Evolutionary conservation across 129 eudicot genomes (phyloP).

Genomic region (Smallanthus sonchifolius): DNA sequence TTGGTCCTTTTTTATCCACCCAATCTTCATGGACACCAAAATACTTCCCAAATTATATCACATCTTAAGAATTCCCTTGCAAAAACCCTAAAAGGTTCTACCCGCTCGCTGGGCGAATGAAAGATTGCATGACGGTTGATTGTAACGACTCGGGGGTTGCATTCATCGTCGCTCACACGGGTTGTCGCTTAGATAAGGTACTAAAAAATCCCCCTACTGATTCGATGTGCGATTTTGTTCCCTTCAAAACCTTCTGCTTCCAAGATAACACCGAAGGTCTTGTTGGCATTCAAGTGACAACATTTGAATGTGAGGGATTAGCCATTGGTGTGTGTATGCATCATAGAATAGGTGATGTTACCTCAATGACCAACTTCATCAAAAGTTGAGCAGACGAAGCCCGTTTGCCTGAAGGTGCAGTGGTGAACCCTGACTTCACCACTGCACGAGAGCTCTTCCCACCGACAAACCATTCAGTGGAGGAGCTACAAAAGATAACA

Average conservation of each 20-base stretch:
- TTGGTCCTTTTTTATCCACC: background rate
- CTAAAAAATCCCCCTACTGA: background rate
- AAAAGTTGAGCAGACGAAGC: conserved; percentile 8
- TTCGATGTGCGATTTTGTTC: no score
- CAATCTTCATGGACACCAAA: background rate
- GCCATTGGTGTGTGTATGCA: conserved; percentile 4
- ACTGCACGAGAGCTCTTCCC: background rate
- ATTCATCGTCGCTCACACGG: background rate
- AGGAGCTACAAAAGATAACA: background rate
- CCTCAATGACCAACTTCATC: background rate
- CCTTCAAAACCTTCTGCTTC: no score
- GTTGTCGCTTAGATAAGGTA: background rate
- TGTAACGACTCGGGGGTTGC: background rate
- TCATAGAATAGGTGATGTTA: background rate
- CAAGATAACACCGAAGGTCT: no score
- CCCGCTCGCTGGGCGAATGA: conserved; percentile 5
- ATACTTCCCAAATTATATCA: no score
- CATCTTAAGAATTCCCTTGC: background rate
- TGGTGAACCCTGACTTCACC: background rate
- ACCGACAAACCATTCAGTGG: no score
- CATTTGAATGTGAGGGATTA: background rate
- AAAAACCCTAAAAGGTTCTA: background rate
- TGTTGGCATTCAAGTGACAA: no score
- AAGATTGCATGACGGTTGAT: background rate
- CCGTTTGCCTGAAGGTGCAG: background rate